A percentile compares a stretch with the other conserved stretches of the same genome.
phyloP scores from a whole-genome alignment of 2,329 filamentous ascomycete species.

The Fusarium anguioides region DNA sequence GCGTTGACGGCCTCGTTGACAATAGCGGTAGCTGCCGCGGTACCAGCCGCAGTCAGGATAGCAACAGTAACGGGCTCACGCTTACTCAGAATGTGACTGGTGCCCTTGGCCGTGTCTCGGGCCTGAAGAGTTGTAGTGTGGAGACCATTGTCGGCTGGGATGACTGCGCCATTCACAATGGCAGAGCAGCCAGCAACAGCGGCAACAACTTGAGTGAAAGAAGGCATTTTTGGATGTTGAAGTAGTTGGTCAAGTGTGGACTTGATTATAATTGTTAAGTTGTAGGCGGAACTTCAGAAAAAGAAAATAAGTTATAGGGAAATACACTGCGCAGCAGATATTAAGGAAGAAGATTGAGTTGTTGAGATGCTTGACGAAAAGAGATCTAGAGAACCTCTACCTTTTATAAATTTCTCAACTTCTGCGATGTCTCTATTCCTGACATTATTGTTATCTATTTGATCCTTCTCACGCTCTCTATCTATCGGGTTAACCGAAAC shows the following conservation, averaged over 20 bases:
- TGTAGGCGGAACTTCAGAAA: background rate
- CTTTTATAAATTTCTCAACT: background rate
- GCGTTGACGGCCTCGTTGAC: background rate
- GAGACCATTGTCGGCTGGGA: background rate
- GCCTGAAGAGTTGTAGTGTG: background rate
- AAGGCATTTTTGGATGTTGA: background rate
- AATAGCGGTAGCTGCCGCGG: background rate
- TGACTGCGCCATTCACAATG: background rate
- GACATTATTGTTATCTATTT: too few species aligned
- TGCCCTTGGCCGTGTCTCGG: background rate
- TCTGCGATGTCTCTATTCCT: accelerated
- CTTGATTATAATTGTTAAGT: background rate
- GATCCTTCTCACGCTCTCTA: background rate
- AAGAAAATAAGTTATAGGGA: background rate
- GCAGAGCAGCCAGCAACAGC: background rate
- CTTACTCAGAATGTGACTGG: background rate
- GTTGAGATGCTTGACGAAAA: background rate
- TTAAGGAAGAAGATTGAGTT: background rate
- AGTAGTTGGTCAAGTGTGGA: background rate
- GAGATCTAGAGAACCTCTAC: accelerated
- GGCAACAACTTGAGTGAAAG: background rate
- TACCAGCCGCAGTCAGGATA: conserved; percentile 9
- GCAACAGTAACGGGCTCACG: background rate
- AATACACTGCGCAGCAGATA: background rate
- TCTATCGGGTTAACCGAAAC: background rate